A percentile compares a stretch with the other conserved stretches of the same genome.
These are phyloP conservation scores for Vanderwaltozyma polyspora DNA, from an alignment of 805 yeast species.

Conservation along the genomic window DNA sequence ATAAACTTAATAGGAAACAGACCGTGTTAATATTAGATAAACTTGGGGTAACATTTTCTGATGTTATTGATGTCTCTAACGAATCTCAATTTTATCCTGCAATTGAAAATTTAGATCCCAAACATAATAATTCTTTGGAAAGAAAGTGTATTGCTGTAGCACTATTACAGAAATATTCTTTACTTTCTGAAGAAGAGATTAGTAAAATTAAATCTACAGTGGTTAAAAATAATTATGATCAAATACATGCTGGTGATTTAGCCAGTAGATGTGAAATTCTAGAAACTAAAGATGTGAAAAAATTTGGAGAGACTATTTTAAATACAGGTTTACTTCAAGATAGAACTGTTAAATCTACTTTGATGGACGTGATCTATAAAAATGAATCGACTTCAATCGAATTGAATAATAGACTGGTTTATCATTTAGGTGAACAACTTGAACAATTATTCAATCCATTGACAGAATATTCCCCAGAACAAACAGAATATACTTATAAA, in stretches of 20 bases:
- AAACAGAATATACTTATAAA: constrained; percentile 56
- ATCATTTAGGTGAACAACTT: constrained; percentile 68
- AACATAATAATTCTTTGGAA: constrained; percentile 44
- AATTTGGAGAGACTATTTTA: constrained; percentile 38
- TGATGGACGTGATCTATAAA: constrained; percentile 68
- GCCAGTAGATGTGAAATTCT: constrained; percentile 52
- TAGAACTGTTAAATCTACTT: constrained; percentile 36
- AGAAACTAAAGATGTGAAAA: constrained; percentile 36
- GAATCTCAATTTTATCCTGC: constrained; percentile 71
- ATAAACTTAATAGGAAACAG: constrained; percentile 29
- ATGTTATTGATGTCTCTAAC: constrained; percentile 44
- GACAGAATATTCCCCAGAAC: constrained; percentile 85
- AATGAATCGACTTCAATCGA: constrained; percentile 38
- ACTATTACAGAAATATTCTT: constrained; percentile 53
- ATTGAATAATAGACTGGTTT: constrained; percentile 65
- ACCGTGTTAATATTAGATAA: constrained; percentile 47
- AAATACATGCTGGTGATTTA: constrained; percentile 69
- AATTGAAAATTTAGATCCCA: constrained; percentile 49
- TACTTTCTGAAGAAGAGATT: constrained; percentile 29
- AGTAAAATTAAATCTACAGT: constrained; percentile 6
- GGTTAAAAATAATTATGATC: constrained; percentile 48
- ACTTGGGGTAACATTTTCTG: constrained; percentile 55
- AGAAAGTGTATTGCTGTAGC: constrained; percentile 71
- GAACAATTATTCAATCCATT: constrained; percentile 85
- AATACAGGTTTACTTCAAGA: constrained; percentile 47